phyloP scores from a whole-genome alignment of 164 flowering plant species.

The Annona cherimola region DNA sequence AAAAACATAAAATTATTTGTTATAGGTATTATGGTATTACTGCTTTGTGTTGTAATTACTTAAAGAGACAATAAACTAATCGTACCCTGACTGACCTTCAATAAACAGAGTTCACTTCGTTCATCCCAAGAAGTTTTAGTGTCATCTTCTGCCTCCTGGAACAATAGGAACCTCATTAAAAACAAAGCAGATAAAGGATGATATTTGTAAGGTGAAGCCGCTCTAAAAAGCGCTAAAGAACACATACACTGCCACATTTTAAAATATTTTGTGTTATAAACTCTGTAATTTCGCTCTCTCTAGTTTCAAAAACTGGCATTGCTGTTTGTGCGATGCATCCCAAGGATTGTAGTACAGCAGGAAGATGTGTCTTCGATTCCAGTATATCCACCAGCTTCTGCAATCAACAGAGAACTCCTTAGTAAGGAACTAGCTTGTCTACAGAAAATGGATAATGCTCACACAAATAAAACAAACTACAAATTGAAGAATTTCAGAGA shows the following conservation, averaged over 20 bases:
- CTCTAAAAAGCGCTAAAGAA: slow-evolving; percentile 5
- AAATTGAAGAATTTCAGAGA: neutral
- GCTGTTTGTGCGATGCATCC: slow-evolving; percentile 98
- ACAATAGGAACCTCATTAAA: slow-evolving; percentile 6
- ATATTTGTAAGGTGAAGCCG: neutral
- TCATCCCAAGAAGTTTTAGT: slow-evolving; percentile 57
- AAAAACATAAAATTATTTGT: neutral
- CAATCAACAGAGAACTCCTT: slow-evolving; percentile 22
- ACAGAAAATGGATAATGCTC: neutral
- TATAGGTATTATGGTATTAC: neutral
- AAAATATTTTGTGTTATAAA: slow-evolving; percentile 66
- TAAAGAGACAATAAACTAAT: slow-evolving; percentile 7
- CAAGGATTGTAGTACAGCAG: slow-evolving; percentile 86
- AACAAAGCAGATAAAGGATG: neutral
- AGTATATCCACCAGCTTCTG: slow-evolving; percentile 97
- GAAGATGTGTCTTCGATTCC: slow-evolving; percentile 69
- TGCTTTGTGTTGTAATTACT: neutral
- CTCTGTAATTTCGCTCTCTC: slow-evolving; percentile 74
- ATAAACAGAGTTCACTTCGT: slow-evolving; percentile 72
- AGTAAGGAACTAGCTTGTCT: slow-evolving; percentile 2
- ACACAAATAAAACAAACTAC: neutral
- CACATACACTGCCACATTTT: slow-evolving; percentile 48
- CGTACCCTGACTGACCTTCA: slow-evolving; percentile 60
- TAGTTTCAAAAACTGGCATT: slow-evolving; percentile 93
- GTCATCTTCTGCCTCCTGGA: slow-evolving; percentile 52